Evolutionary conservation across 2,329 filamentous ascomycete species (phyloP), one percentile per base, ranked within the genome.

Genomic region (Paramyrothecium sp.): DNA sequence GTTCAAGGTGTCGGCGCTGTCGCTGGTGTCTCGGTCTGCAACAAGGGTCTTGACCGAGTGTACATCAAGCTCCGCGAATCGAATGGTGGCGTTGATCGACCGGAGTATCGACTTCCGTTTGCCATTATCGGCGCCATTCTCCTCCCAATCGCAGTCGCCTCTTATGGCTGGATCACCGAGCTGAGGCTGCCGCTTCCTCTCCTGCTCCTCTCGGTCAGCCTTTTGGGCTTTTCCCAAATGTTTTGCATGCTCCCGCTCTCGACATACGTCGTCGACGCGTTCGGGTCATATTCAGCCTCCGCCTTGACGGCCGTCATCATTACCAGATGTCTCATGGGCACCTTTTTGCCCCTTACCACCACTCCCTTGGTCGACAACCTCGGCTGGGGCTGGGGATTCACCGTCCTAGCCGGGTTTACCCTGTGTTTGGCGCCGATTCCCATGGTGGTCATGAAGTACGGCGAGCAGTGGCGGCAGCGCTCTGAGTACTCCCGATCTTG

Each of bases 261-360:
- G 56, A 76, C 82, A 0, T 86, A 85, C 60, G 75, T 85, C 0
- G 82, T 86, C 2, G 83, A 86, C 58, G 81, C 82, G 0, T 83
- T 80, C 57, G 81, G 82, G 0, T 58, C 81, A 7, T 85, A 82
- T 62, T 79, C 82, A 2, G 83, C 83, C 0, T 84, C 81, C 12
- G 82, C 82, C 2, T 76, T 85, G 72, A 85, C 83, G 0, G 81
- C 79, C 1, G 65, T 85, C 5, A 83, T 86, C 56, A 80, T 86
- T 2, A 75, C 75, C 2, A 73, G 83, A 41, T 85, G 82, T 58
- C 68, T 87, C 0, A 77, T 80, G 69, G 79, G 83, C 3, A 85
- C 84, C 0, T 81, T 87, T 47, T 61, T 87, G 30, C 85, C 85
- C 1, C 71, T 87, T 49, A 69, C 75, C 0, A 75, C 79, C 1